Evolutionary conservation across 768 basidiomycete species (phyloP), one percentile per base, ranked within the genome.

Genomic region (Boletus tylopilopsis): DNA sequence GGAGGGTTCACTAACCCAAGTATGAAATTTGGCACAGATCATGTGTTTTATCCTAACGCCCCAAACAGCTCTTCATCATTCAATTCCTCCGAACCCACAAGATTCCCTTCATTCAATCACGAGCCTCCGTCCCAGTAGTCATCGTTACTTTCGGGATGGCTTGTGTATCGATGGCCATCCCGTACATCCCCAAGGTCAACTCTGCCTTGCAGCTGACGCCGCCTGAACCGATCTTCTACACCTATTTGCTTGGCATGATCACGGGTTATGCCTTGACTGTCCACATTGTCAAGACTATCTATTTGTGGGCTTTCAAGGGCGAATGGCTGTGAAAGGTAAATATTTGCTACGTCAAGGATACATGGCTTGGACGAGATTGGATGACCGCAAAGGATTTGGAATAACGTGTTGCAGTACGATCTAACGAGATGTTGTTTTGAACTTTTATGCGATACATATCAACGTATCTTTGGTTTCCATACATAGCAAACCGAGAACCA

Each of bases 1-100:
- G 30, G 68, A 69, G 46, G 69, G 68, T 12, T 66, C 69, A 32
- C 36, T 69, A 42, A 70, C 68, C 5, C 68, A 71, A 61, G 69
- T 70, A 56, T 38, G 50, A 22, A n/a, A 35, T 23, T n/a, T 12
- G 11, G 8, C 9, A 12, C 39, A 4, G 11, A 5, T 15, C 10
- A 18, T 19, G 25, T 10, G 11, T 21, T 6, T 4, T 11, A 24
- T 35, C 8, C 37, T 56, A 13, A 59, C n/a, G 11, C 16, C 11
- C 21, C 35, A 12, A 40, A 55, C 44, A 67, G 65, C 60, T 67
- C 33, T 67, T 67, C 21, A 63, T 67, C 25, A 68, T 67, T 15
- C 65, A 67, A 35, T 67, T 68, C 51, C 62, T 67, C 10, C 57
- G 65, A 45, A 67, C 65, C 7, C 55, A 46, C 42, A 67, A 67